phyloP scores from a whole-genome alignment of 495 filamentous ascomycete species.

The Aspergillus baeticus region DNA sequence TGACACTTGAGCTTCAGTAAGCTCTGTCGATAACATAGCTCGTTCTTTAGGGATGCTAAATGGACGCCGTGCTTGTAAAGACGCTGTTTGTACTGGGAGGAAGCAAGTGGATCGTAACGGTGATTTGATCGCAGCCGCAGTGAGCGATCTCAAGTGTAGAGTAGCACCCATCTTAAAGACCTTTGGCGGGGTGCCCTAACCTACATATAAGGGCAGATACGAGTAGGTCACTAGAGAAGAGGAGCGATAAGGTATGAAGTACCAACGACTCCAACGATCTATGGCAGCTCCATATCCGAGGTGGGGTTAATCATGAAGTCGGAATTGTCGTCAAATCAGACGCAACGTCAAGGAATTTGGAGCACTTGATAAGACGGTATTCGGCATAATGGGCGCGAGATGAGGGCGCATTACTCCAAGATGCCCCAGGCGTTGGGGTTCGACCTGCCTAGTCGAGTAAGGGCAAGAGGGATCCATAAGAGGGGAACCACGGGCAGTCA shows the following conservation, averaged over 20 bases:
- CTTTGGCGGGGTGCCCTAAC: not conserved
- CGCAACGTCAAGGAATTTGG: not conserved
- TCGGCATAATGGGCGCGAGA: not conserved
- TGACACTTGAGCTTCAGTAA: constrained; percentile 40
- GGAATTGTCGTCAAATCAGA: constrained; percentile 9
- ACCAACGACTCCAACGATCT: constrained; percentile 1
- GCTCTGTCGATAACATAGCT: constrained; percentile 40
- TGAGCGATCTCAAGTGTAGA: not conserved
- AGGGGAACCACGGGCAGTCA: not conserved
- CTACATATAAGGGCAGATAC: not conserved
- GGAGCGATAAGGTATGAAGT: not conserved
- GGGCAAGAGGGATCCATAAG: not conserved
- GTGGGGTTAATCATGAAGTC: constrained; percentile 9
- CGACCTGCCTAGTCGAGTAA: not conserved
- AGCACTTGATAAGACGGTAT: constrained; percentile 1
- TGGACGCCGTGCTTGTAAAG: constrained; percentile 12
- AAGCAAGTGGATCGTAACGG: constrained; percentile 4
- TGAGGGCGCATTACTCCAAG: not conserved
- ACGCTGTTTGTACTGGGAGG: not conserved
- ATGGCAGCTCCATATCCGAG: not conserved
- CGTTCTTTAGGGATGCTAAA: constrained; percentile 29
- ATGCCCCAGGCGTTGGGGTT: not conserved
- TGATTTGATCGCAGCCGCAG: constrained; percentile 3
- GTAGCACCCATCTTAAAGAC: constrained; percentile 6
- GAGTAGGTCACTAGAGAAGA: not conserved